A percentile compares a stretch with the other conserved stretches of the same genome.
phyloP scores from a whole-genome alignment of 1,139 yeast genomes.

The Debaryomyces singareniensis region DNA sequence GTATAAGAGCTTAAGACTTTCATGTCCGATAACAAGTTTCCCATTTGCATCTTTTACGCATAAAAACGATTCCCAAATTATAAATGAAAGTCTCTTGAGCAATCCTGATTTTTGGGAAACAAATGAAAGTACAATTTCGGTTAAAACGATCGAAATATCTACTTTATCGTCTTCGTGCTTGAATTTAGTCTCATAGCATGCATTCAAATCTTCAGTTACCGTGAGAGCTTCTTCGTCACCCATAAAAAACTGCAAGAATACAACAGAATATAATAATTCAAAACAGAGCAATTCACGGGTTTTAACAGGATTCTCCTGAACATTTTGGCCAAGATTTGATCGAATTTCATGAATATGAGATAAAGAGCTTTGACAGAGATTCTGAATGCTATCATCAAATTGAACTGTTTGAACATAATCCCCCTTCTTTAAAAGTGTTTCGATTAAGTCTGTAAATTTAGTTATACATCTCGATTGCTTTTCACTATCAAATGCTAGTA shows the following conservation, averaged over 20 bases:
- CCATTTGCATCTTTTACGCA: constrained; percentile 26
- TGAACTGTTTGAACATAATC: constrained; percentile 28
- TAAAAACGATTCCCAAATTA: constrained; percentile 65
- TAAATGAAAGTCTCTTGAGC: constrained; percentile 62
- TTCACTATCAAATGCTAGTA: constrained; percentile 36
- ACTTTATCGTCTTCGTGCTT: constrained; percentile 14
- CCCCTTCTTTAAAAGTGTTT: constrained; percentile 16
- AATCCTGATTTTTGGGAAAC: constrained; percentile 67
- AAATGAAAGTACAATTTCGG: constrained; percentile 75
- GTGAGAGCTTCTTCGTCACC: constrained; percentile 78
- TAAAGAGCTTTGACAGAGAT: constrained; percentile 46
- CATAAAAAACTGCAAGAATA: constrained; percentile 67
- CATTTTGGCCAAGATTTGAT: too few species aligned
- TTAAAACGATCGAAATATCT: constrained; percentile 49
- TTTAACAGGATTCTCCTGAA: constrained; percentile 5
- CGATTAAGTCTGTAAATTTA: constrained; percentile 28
- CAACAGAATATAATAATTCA: constrained; percentile 74
- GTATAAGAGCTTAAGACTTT: constrained; percentile 52
- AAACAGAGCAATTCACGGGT: constrained; percentile 36
- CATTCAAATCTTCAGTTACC: constrained; percentile 65
- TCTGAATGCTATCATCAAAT: constrained; percentile 53
- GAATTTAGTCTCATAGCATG: constrained; percentile 41
- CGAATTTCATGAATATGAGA: constrained; percentile 32
- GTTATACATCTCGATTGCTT: constrained; percentile 19
- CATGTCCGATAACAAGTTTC: constrained; percentile 26